These are phyloP conservation scores for Rosa lucieae DNA, from an alignment of 306 rosid genomes.

Conservation along the genomic window DNA sequence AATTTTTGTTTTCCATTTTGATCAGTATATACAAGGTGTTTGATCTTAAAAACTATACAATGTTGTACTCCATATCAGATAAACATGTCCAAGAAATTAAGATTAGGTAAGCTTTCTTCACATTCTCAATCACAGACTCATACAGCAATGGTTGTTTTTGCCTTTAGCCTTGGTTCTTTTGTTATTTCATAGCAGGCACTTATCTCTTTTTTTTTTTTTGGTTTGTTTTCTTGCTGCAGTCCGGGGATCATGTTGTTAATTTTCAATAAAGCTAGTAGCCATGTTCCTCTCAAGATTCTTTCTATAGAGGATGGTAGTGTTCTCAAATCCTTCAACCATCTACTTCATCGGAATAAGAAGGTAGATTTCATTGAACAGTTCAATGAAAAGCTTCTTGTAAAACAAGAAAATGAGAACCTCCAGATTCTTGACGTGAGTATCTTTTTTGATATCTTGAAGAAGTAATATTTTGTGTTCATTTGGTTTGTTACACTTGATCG, in stretches of 20 bases:
- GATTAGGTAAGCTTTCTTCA: slow-evolving; percentile 58
- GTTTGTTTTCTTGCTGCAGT: slow-evolving; percentile 38
- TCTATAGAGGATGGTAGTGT: slow-evolving; percentile 96
- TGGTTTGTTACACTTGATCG: background rate
- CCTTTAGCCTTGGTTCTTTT: background rate
- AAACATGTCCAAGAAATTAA: slow-evolving; percentile 85
- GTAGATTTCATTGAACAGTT: slow-evolving; percentile 97
- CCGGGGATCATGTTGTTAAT: slow-evolving; percentile 93
- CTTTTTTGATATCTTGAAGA: slow-evolving; percentile 13
- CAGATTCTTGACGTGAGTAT: slow-evolving; percentile 85
- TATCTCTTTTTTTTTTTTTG: slow-evolving; percentile 5
- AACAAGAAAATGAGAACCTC: slow-evolving; percentile 95
- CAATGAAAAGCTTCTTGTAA: slow-evolving; percentile 96
- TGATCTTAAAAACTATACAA: slow-evolving; percentile 82
- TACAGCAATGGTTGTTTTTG: background rate
- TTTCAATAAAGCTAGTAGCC: slow-evolving; percentile 64
- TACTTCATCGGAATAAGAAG: slow-evolving; percentile 86
- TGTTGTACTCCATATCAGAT: slow-evolving; percentile 90
- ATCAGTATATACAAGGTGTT: slow-evolving; percentile 90
- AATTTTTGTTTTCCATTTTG: slow-evolving; percentile 20
- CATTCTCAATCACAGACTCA: background rate
- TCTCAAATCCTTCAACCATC: slow-evolving; percentile 81
- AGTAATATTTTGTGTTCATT: slow-evolving; percentile 18
- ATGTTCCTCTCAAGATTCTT: slow-evolving; percentile 86
- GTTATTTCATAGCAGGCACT: background rate